These are phyloP conservation scores for Malbranchea cinnamomea DNA, from an alignment of 2,329 filamentous ascomycete species.

Conservation along the genomic window DNA sequence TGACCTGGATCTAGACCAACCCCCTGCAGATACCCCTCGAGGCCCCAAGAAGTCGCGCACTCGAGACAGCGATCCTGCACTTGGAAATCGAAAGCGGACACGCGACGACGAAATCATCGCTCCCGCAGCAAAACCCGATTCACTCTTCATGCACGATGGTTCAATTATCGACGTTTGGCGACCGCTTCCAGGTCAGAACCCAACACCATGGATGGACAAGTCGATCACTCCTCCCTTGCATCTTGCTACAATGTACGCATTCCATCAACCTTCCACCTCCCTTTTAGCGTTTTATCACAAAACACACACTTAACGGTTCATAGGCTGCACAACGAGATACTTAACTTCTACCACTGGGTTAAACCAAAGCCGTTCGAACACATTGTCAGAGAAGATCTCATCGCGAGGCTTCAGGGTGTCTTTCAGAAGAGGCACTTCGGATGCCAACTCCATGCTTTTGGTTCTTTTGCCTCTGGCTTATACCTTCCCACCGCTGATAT, in stretches of 20 bases:
- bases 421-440: conserved; percentile 45
- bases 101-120: conserved; percentile 50
- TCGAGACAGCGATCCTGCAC: conserved; percentile 26
- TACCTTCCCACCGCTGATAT: conserved; percentile 76
- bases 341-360: conserved; percentile 78
- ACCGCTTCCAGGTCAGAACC: conserved; percentile 23
- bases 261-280: background rate
- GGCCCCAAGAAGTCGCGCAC: conserved; percentile 18
- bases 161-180: conserved; percentile 40
- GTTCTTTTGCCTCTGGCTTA: conserved; percentile 80
- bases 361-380: conserved; percentile 65
- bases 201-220: conserved; percentile 46
- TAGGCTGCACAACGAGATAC: conserved; percentile 77
- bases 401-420: conserved; percentile 49
- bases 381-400: conserved; percentile 54
- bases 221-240: conserved; percentile 17
- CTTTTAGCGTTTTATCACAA: background rate
- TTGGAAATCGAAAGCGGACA: conserved; percentile 61
- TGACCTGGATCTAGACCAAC: conserved; percentile 35
- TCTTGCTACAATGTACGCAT: conserved; percentile 19
- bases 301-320: conserved; percentile 8
- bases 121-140: conserved; percentile 27
- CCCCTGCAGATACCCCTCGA: conserved; percentile 24
- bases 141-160: conserved; percentile 36
- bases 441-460: conserved; percentile 59